These are phyloP conservation scores for Tricholoma hemisulphureum DNA, from an alignment of 768 basidiomycete species.

Conservation along the genomic window DNA sequence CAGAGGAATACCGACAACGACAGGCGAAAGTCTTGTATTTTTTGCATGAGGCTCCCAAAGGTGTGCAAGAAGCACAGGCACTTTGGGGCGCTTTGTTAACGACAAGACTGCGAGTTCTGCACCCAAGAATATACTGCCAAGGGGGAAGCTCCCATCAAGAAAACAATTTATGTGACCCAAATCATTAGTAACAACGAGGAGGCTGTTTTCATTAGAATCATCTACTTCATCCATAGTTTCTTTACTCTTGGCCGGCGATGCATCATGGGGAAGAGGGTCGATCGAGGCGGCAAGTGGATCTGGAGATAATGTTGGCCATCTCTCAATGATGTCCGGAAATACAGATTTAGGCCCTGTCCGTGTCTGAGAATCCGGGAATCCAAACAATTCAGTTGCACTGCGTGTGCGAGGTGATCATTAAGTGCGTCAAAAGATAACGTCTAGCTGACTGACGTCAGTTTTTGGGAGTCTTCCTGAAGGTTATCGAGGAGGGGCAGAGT, in stretches of 20 bases:
- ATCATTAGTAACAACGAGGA: slow-evolving; percentile 61
- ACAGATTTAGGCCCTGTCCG: slow-evolving; percentile 41
- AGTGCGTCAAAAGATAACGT: background rate
- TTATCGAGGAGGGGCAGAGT: slow-evolving; percentile 70
- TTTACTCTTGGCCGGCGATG: slow-evolving; percentile 27
- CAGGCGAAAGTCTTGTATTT: slow-evolving; percentile 38
- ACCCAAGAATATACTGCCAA: slow-evolving; percentile 53
- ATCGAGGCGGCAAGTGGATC: slow-evolving; percentile 63
- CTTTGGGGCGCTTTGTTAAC: slow-evolving; percentile 47
- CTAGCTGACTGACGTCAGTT: slow-evolving; percentile 53
- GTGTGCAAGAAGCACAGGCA: slow-evolving; percentile 51
- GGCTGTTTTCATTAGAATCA: slow-evolving; percentile 58
- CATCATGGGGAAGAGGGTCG: slow-evolving; percentile 38
- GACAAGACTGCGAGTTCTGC: slow-evolving; percentile 29
- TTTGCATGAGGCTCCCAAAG: slow-evolving; percentile 28
- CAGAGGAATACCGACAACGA: slow-evolving; percentile 53
- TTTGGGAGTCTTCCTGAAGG: slow-evolving; percentile 64
- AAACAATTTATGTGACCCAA: slow-evolving; percentile 60
- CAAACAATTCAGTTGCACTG: slow-evolving; percentile 79
- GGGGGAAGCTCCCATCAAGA: slow-evolving; percentile 73
- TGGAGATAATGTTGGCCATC: slow-evolving; percentile 66
- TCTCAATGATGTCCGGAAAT: slow-evolving; percentile 57
- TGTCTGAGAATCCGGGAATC: slow-evolving; percentile 70
- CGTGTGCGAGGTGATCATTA: background rate
- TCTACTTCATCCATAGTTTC: slow-evolving; percentile 43